These are phyloP conservation scores for Aspergillus haitiensis DNA, from an alignment of 495 filamentous ascomycete genomes.

Conservation along the genomic window DNA sequence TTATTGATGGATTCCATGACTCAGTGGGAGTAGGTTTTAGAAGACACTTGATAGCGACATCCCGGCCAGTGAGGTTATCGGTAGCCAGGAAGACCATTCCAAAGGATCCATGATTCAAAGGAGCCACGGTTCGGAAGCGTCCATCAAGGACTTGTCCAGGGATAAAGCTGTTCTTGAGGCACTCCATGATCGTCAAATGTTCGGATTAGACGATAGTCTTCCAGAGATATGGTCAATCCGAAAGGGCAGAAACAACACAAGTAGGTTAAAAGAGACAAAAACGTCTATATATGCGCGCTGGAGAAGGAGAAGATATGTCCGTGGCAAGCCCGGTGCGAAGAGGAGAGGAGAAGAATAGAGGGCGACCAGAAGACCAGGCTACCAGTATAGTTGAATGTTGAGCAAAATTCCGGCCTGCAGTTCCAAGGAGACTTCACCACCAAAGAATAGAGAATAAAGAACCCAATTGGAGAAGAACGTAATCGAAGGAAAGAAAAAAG, in stretches of 20 bases:
- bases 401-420: slow-evolving; percentile 38
- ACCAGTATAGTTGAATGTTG: slow-evolving; percentile 40
- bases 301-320: slow-evolving; percentile 27
- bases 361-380: slow-evolving; percentile 37
- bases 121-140: slow-evolving; percentile 86
- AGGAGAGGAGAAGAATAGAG: slow-evolving; percentile 26
- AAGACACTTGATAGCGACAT: slow-evolving; percentile 92
- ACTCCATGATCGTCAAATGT: slow-evolving; percentile 62
- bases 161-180: slow-evolving; percentile 71
- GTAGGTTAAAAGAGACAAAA: slow-evolving; percentile 17
- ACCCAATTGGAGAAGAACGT: background rate
- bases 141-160: slow-evolving; percentile 74
- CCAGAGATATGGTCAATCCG: slow-evolving; percentile 35
- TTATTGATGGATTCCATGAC: slow-evolving; percentile 57
- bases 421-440: slow-evolving; percentile 35
- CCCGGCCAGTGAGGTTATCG: slow-evolving; percentile 69
- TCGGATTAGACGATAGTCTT: slow-evolving; percentile 24
- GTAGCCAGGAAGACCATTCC: slow-evolving; percentile 94
- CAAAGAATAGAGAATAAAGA: slow-evolving; percentile 24
- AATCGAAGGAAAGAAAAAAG: slow-evolving; percentile 23
- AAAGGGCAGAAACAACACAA: slow-evolving; percentile 10
- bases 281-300: slow-evolving; percentile 24
- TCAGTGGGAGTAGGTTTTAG: slow-evolving; percentile 67
- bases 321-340: slow-evolving; percentile 43
- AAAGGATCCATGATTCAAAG: slow-evolving; percentile 97